Base-by-base conservation (phyloP, 257 asterid genomes). In the Salvia splendens region DNA sequence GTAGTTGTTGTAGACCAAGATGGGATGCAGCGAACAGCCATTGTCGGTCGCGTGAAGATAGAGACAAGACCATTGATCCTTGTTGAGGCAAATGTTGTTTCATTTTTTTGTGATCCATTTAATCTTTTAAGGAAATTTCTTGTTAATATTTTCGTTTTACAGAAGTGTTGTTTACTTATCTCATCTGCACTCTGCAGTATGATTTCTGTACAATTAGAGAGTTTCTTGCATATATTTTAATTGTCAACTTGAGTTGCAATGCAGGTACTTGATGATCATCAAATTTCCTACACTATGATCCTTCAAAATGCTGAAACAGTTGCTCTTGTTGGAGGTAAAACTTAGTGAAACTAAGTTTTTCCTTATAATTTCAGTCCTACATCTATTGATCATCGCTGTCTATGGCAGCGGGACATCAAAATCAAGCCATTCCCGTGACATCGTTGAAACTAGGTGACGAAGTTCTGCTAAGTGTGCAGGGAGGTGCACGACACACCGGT, bases 231-330 rank as follows among this genome's bases (percentile, higher is more conserved):
- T 67, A 15, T 38, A 47, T 61, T 8, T 64, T 12, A 12, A 54
- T 54, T 36, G 5, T 36, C 17, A 38, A 49, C 35, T 59, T 77
- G 70, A 61, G 63, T 6, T 64, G 66, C 6, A 43, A 52, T 76
- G 60, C 89, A 89, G 95, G 72, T 62, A 70, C 81, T 85, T 61
- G 62, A 73, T 14, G 87, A 75, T 43, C 43, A 75, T 32, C 76
- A 75, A 52, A 82, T 75, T 61, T 40, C 46, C 67, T 92, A 77
- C 81, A 84, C 82, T 77, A 89, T 89, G 71, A 89, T 92, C 55
- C 32, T 92, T 67, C 98, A 92, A 69, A 92, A 89, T 54, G 98
- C 96, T 35, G 98, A 89, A 75, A 92, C 98, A 1, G 96, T 92
- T 56, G 83, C 92, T 42, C 64, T 89, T 45, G 82, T 92, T 30